Conservation (phyloP, 441 rosid species). For the Sinapis alba region DNA sequence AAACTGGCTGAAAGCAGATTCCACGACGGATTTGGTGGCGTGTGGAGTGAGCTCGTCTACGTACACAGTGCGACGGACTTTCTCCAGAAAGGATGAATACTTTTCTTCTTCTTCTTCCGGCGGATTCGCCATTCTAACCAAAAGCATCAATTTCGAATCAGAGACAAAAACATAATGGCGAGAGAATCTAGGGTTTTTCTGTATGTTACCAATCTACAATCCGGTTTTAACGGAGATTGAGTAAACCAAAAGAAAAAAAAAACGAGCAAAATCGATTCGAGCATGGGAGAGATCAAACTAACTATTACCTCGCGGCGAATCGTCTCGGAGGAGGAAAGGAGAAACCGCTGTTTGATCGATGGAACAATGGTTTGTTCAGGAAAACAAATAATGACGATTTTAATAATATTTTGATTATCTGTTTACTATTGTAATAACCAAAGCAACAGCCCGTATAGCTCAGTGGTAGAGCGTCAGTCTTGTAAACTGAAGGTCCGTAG, state of each 20-base stretch:
- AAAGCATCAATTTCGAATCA: background rate
- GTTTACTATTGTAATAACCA: too few relatives aligned
- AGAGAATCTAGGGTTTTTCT: conserved; percentile 27
- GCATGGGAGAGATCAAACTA: background rate
- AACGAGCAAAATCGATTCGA: background rate
- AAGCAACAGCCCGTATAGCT: conserved; percentile 95
- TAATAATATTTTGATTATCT: too few relatives aligned
- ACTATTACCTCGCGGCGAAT: too few relatives aligned
- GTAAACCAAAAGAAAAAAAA: background rate
- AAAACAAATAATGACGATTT: too few relatives aligned
- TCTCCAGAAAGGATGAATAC: background rate
- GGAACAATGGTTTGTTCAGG: too few relatives aligned
- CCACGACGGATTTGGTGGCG: background rate
- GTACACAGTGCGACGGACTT: background rate
- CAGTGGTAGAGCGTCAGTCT: conserved; percentile 99
- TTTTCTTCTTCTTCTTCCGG: background rate
- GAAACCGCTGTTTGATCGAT: too few relatives aligned
- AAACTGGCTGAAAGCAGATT: background rate
- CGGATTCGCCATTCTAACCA: background rate
- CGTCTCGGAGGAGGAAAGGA: too few relatives aligned
- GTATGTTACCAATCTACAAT: background rate
- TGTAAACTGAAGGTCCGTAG: conserved; percentile 97
- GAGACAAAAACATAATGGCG: background rate
- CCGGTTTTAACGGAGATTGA: background rate
- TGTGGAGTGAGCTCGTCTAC: background rate